Base-by-base conservation (phyloP, 139 green algal genomes). In the Pleodorina starrii region DNA sequence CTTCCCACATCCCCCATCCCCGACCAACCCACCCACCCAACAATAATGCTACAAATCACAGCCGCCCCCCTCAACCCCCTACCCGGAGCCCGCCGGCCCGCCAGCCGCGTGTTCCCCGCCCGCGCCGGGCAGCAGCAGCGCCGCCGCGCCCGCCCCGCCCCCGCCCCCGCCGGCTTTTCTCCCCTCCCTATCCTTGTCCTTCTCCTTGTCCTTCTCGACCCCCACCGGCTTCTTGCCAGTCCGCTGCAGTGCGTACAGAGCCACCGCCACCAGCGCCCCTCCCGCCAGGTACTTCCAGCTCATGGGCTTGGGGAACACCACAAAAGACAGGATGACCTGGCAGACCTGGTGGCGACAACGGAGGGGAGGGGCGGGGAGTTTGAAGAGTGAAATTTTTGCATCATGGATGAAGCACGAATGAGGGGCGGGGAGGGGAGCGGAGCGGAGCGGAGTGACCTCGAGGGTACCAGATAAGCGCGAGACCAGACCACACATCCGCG, bases 281-380 rank as follows among this genome's bases (percentile, higher is more conserved):
- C 94, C 94, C 68, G 90, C 40, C n/a, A 93, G 44, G 84, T 95
- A 94, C 92, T 95, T 95, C 80, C 83, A 94, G 86, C 90, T 94
- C 32, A 95, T 71, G n/a, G 92, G 79, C 82, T 96, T 96, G 57
- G 94, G 93, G 80, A 95, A 96, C 48, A 94, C 48, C 51, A 94
- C 40, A 81, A 96, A 95, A 44, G 88, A 94, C 42, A 95, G 88
- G 9, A 90, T 72, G 9, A 95, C 92, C 68, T 93, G 88, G 81
- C 66, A 93, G 75, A 91, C 89, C 77, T 90, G 78, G 25, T 32
- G n/a, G n/a, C n/a, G n/a, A n/a, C n/a, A n/a, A n/a, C 16, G 69
- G 36, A 48, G 35, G 35, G 29, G n/a, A 40, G 35, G 36, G 12
- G 69, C 29, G 69, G 69, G 48, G 48, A 57, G 48, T 10, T 10